These are phyloP conservation scores for Tulasnella sp. DNA, from an alignment of 768 basidiomycete species.

Conservation along the genomic window DNA sequence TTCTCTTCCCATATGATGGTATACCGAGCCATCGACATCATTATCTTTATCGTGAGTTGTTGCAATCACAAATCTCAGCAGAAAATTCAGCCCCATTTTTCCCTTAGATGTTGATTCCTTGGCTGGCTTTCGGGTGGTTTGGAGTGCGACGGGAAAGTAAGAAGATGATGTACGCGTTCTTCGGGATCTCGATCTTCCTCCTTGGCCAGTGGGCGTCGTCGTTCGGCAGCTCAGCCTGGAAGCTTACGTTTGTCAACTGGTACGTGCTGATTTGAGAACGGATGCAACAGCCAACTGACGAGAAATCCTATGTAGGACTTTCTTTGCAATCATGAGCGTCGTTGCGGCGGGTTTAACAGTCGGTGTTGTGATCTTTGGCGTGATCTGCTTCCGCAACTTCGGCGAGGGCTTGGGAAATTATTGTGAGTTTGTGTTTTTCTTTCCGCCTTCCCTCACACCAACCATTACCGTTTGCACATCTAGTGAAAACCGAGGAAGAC, in stretches of 20 bases:
- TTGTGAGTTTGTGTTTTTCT: conserved; percentile 39
- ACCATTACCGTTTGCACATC: no score
- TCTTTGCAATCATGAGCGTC: conserved; percentile 58
- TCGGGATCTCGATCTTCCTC: conserved; percentile 52
- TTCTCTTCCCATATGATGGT: conserved; percentile 39
- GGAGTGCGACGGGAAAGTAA: conserved; percentile 60
- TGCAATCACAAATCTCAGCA: background rate
- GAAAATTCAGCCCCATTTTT: background rate
- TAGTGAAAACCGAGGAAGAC: conserved; percentile 51
- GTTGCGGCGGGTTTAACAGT: conserved; percentile 52
- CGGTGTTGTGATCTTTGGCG: conserved; percentile 49
- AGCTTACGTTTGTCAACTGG: conserved; percentile 67
- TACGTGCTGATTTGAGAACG: conserved; percentile 16
- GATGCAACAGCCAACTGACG: background rate
- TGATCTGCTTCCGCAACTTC: conserved; percentile 66
- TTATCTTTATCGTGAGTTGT: conserved; percentile 48
- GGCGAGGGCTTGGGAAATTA: conserved; percentile 63
- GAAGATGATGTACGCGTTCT: conserved; percentile 53
- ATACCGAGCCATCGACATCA: conserved; percentile 50
- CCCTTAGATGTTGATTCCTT: conserved; percentile 55
- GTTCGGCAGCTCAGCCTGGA: conserved; percentile 57
- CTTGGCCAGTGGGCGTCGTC: conserved; percentile 62
- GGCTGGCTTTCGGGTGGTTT: conserved; percentile 73
- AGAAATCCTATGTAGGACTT: conserved; percentile 26
- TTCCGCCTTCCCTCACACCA: conserved; percentile 1